Evolutionary conservation across 1,284 basidiomycete species (phyloP), one percentile per base, ranked within the genome.

Genomic region (Gomphus bonarii): DNA sequence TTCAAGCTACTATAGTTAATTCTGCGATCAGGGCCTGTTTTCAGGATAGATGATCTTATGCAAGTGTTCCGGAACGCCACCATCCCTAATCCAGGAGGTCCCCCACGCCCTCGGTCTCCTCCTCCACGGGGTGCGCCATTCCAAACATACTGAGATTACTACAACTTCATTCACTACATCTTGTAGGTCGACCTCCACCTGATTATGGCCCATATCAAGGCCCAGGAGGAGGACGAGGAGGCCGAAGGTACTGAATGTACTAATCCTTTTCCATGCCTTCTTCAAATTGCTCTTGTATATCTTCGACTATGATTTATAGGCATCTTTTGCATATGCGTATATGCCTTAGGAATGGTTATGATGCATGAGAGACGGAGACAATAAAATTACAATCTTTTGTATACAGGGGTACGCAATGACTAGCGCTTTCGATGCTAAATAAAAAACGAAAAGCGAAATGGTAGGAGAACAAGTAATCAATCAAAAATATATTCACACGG

Each of bases 1-100:
- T 46, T 53, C 55, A 40, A 61, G 38, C 28, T 59, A 16, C 47
- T 61, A 48, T 64, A 57, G 10, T 53, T 60, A 48, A 58, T 28
- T 55, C 40, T 54, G 25, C 61, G 63, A 61, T 46, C 61, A 92
- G 91, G 91, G 2, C 91, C 91, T 16, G 78, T 91, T 38, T 93
- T 94, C 73, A 78, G 88, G 55, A 85, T 86, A 2, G 91, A 94
- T 51, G 91, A 94, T 68, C 74, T 94, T 35, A 84, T 95, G 78
- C 84, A 84, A 60, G 67, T 91, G 22, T 83, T 91, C 67, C 76
- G 81, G 48, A 85, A 80, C 65, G 85, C 86, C 50, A 80, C 85
- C 20, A 87, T 91, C 55, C 87, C 88, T 4, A 73, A 66, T 44
- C 58, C 64, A 59, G 61, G 46, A n/a, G 58, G 72, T 36, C 65